Conservation (phyloP, 768 basidiomycete species). For the Albatrellus ellisii region DNA sequence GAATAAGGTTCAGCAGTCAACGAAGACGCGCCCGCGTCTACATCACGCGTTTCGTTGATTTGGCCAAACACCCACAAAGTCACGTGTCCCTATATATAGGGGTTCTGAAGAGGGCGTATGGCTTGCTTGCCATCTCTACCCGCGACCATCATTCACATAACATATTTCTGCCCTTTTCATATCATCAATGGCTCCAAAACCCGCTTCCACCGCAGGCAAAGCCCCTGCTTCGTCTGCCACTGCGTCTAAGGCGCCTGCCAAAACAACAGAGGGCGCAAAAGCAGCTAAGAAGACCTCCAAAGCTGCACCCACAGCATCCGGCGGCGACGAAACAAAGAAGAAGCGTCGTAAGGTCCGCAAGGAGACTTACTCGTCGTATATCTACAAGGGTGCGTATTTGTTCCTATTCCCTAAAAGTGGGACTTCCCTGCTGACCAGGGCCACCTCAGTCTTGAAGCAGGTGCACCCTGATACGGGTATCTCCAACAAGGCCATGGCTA, state of each 20-base stretch:
- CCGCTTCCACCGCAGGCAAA: conserved; percentile 77
- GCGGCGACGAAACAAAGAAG: conserved; percentile 67
- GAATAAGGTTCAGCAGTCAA: conserved; percentile 21
- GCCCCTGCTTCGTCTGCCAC: conserved; percentile 45
- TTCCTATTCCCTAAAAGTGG: background rate
- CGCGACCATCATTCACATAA: conserved; percentile 1
- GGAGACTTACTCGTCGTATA: conserved; percentile 91
- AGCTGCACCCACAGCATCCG: conserved; percentile 40
- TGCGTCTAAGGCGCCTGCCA: conserved; percentile 63
- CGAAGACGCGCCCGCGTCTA: conserved; percentile 23
- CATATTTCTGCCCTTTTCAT: conserved; percentile 4
- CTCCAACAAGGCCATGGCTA: conserved; percentile 98
- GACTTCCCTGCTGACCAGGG: background rate
- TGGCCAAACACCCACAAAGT: conserved; percentile 26
- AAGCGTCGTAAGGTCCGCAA: conserved; percentile 77
- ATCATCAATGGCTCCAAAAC: conserved; percentile 51
- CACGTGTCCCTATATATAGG: conserved; percentile 24
- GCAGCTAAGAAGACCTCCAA: conserved; percentile 74
- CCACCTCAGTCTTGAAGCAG: conserved; percentile 70
- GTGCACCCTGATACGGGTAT: conserved; percentile 99
- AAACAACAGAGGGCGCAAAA: conserved; percentile 45
- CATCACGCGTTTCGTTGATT: conserved; percentile 3
- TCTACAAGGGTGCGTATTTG: conserved; percentile 62
- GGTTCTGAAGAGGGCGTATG: conserved; percentile 11
- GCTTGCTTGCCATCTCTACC: conserved; percentile 10